Percentiles rank a stretch among this genome's conserved stretches.
These are phyloP conservation scores for Rhodotorula sp. DNA, from an alignment of 1,284 basidiomycete species.

Conservation along the genomic window DNA sequence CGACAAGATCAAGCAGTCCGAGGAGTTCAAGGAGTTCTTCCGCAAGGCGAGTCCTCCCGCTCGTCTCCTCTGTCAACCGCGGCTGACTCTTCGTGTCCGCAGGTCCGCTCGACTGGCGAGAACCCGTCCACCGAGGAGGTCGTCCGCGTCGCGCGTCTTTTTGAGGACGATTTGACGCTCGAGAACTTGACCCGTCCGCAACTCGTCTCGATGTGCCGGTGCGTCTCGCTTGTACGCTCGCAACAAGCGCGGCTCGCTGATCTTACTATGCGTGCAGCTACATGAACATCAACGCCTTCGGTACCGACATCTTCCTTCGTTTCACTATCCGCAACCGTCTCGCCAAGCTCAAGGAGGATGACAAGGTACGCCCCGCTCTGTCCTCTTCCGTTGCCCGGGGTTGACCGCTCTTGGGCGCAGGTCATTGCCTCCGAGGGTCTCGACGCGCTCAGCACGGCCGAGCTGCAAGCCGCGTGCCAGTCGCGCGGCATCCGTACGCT, in stretches of 20 bases:
- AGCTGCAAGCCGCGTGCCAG: conserved; percentile 90
- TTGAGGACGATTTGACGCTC: conserved; percentile 95
- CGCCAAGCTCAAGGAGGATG: conserved; percentile 82
- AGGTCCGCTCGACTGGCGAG: conserved; percentile 94
- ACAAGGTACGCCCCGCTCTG: conserved; percentile 60
- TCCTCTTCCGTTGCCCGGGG: neutral
- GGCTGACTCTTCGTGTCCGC: neutral
- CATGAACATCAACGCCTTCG: conserved; percentile 98
- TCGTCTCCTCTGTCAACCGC: neutral
- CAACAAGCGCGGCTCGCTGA: conserved; percentile 63
- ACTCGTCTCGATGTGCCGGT: conserved; percentile 90
- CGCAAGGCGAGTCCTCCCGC: conserved; percentile 66
- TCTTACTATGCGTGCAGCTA: conserved; percentile 55
- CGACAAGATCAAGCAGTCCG: conserved; percentile 82
- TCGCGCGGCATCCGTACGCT: conserved; percentile 88
- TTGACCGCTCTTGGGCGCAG: conserved; percentile 50
- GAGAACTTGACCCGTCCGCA: conserved; percentile 98
- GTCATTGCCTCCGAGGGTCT: conserved; percentile 87
- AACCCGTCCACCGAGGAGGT: conserved; percentile 83
- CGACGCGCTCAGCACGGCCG: conserved; percentile 82
- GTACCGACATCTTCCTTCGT: conserved; percentile 97
- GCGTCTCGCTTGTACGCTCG: conserved; percentile 89
- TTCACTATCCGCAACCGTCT: conserved; percentile 87
- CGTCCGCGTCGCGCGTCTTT: conserved; percentile 91
- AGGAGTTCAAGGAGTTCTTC: conserved; percentile 99